phyloP scores from a whole-genome alignment of 2,329 filamentous ascomycete species.

The Delphinella strobiligena region DNA sequence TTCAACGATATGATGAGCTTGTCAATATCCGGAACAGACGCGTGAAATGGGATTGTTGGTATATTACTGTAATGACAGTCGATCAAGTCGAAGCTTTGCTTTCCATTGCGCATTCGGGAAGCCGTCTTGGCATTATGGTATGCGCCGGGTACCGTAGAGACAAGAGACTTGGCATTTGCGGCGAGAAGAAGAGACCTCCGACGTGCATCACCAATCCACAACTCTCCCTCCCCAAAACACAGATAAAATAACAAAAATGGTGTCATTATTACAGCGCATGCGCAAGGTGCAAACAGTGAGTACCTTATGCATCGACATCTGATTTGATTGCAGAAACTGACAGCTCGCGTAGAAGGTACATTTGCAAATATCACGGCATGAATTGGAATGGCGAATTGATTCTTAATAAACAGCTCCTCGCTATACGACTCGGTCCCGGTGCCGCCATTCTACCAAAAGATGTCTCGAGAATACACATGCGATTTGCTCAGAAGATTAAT shows the following conservation, averaged over 20 bases:
- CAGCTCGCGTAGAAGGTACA: neutral
- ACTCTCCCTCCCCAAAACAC: neutral
- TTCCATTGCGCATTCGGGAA: no score
- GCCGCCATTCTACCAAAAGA: conserved; percentile 69
- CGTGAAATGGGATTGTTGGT: no score
- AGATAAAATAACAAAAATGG: conserved; percentile 29
- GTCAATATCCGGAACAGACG: no score
- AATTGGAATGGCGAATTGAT: no score
- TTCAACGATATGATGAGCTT: no score
- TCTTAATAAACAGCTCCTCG: conserved; percentile 46
- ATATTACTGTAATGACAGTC: no score
- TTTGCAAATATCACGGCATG: neutral
- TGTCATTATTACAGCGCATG: conserved; percentile 55
- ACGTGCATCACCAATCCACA: neutral
- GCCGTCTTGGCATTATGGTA: conserved; percentile 9
- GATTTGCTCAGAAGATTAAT: conserved; percentile 51
- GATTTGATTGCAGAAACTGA: neutral
- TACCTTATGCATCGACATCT: conserved; percentile 11
- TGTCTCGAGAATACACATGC: conserved; percentile 62
- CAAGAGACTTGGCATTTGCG: neutral
- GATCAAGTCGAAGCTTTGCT: no score
- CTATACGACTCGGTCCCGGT: conserved; percentile 68
- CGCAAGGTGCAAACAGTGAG: conserved; percentile 61
- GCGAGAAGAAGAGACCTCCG: neutral
- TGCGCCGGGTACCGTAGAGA: no score